A percentile compares a stretch with the other conserved stretches of the same genome.
These are phyloP conservation scores for Nidularia pulvinata DNA, from an alignment of 768 basidiomycete genomes.

Conservation along the genomic window DNA sequence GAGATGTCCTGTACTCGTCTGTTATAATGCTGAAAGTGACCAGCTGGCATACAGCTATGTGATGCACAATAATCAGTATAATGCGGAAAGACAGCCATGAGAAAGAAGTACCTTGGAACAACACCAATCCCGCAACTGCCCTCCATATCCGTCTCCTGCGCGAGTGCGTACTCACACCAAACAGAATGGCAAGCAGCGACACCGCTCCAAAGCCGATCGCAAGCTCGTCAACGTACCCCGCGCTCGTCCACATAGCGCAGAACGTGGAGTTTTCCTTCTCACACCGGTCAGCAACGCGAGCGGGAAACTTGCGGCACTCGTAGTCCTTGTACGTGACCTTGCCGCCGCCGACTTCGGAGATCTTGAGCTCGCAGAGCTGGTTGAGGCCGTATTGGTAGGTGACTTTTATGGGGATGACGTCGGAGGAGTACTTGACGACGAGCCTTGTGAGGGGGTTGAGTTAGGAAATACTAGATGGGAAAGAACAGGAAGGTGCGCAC, in stretches of 20 bases:
- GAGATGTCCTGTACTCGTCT: conserved; percentile 47
- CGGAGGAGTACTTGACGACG: conserved; percentile 32
- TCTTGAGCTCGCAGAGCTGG: conserved; percentile 53
- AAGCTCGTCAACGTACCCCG: conserved; percentile 64
- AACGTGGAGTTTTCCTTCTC: conserved; percentile 54
- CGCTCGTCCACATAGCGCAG: conserved; percentile 72
- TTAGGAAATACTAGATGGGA: conserved; percentile 3
- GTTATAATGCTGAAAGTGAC: conserved; percentile 65
- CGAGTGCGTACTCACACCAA: conserved; percentile 75
- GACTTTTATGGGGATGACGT: conserved; percentile 43
- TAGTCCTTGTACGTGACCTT: conserved; percentile 51
- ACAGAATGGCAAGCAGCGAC: conserved; percentile 54
- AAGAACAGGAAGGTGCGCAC: conserved; percentile 31
- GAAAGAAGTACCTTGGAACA: conserved; percentile 51
- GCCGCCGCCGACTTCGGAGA: conserved; percentile 42
- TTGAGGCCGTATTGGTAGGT: conserved; percentile 60
- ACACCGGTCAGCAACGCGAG: conserved; percentile 43
- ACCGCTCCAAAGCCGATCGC: conserved; percentile 63
- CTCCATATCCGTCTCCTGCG: conserved; percentile 77
- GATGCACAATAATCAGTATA: neutral
- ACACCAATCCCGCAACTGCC: conserved; percentile 63
- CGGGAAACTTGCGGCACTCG: conserved; percentile 68
- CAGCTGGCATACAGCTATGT: conserved; percentile 57
- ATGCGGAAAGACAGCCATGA: neutral
- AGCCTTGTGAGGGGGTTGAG: conserved; percentile 29